Conservation (phyloP, 163 green algal species). For the Chlorella variabilis region DNA sequence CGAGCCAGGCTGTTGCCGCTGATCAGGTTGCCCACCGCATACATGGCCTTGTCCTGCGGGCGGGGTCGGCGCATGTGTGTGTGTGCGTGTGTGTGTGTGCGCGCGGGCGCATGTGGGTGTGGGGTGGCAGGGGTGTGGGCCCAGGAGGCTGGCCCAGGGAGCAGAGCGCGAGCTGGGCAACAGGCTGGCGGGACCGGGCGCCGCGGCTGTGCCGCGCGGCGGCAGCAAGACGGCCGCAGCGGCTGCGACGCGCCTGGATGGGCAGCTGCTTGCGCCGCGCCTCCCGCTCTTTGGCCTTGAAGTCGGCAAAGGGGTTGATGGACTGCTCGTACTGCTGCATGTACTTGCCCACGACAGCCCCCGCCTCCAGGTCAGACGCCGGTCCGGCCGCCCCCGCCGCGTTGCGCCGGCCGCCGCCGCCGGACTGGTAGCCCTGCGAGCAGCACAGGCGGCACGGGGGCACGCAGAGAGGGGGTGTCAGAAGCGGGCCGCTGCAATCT, state of each 20-base stretch:
- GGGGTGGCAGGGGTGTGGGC: no score
- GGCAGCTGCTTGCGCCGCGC: constrained; percentile 49
- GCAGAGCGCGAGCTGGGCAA: neutral
- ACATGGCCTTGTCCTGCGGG: constrained; percentile 42
- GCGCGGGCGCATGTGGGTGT: no score
- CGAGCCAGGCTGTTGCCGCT: constrained; percentile 61
- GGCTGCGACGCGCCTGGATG: constrained; percentile 52
- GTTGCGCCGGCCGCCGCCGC: constrained; percentile 26
- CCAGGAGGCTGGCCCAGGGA: no score
- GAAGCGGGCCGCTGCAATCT: no score
- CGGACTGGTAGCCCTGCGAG: constrained; percentile 9
- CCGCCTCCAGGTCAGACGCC: constrained; percentile 54
- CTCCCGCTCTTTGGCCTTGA: constrained; percentile 65
- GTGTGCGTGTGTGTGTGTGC: no score
- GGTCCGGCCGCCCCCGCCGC: neutral
- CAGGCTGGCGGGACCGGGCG: no score
- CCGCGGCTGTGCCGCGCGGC: no score
- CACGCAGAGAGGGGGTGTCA: no score
- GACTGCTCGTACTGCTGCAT: constrained; percentile 79
- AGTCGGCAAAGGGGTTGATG: constrained; percentile 89
- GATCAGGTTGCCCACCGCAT: constrained; percentile 15
- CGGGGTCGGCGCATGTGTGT: no score
- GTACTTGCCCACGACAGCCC: constrained; percentile 80
- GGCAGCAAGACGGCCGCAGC: constrained; percentile 49
- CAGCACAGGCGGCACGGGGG: no score